Evolutionary conservation across 441 rosid genomes (phyloP).

Genomic region (Euphorbia schlechtendalii): DNA sequence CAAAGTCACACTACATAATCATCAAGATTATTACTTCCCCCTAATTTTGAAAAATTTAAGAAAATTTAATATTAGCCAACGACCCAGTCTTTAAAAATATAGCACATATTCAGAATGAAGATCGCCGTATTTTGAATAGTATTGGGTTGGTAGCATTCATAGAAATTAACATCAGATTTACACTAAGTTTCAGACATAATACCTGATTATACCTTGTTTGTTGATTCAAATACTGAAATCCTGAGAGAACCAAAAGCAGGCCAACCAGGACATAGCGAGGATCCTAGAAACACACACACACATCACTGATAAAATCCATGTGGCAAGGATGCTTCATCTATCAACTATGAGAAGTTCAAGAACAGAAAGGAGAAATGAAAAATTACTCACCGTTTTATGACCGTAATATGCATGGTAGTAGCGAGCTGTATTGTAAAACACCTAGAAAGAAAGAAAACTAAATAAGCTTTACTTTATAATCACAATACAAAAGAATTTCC

Average conservation of each 20-base stretch:
- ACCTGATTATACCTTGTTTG: constrained; percentile 88
- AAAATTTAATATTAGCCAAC: background rate
- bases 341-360: constrained; percentile 1
- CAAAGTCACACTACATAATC: constrained; percentile 7
- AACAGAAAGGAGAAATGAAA: constrained; percentile 14
- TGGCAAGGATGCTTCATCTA: constrained; percentile 1
- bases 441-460: constrained; percentile 30
- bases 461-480: constrained; percentile 5
- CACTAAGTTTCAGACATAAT: constrained; percentile 17
- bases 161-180: background rate
- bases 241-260: constrained; percentile 71
- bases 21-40: background rate
- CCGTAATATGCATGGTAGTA: constrained; percentile 88
- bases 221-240: constrained; percentile 76
- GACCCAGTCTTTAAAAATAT: background rate
- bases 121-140: too few relatives aligned
- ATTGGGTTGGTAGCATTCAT: too few relatives aligned
- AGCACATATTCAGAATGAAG: background rate
- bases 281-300: constrained; percentile 42
- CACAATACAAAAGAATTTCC: background rate
- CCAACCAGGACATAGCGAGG: constrained; percentile 85
- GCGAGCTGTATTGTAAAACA: constrained; percentile 83
- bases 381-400: constrained; percentile 75
- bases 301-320: constrained; percentile 9
- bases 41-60: too few relatives aligned